A percentile compares a stretch with the other conserved stretches of the same genome.
Evolutionary conservation across 305 asterid species (phyloP).

Genomic region (Striga hermonthica): DNA sequence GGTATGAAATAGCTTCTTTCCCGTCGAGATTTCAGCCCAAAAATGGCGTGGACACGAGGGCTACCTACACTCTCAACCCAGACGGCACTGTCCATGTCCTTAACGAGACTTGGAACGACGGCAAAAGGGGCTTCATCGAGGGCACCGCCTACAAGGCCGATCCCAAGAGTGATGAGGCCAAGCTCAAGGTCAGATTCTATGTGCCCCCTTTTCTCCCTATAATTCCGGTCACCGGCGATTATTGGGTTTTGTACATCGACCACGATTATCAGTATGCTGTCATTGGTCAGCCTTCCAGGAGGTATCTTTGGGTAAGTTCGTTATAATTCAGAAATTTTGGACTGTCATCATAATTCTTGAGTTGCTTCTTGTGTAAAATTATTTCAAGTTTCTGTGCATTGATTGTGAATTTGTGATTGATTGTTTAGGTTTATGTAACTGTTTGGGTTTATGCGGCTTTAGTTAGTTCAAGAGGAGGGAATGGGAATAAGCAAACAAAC

Average conservation of each 20-base stretch:
- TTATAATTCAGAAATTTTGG: not conserved
- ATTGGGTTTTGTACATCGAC: slow-evolving; percentile 58
- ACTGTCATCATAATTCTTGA: too few species aligned
- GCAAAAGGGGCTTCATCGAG: slow-evolving; percentile 54
- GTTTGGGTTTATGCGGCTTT: too few species aligned
- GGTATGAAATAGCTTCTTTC: slow-evolving; percentile 67
- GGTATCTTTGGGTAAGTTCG: slow-evolving; percentile 52
- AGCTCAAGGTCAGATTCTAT: slow-evolving; percentile 58
- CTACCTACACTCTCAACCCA: slow-evolving; percentile 49
- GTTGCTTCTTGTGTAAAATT: too few species aligned
- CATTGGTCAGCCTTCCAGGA: slow-evolving; percentile 52
- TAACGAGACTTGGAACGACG: slow-evolving; percentile 57
- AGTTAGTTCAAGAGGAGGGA: too few species aligned
- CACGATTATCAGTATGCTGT: slow-evolving; percentile 47
- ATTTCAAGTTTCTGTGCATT: too few species aligned
- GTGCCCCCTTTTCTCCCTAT: slow-evolving; percentile 63
- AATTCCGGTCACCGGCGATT: slow-evolving; percentile 54
- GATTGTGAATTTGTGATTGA: too few species aligned
- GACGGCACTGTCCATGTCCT: slow-evolving; percentile 54
- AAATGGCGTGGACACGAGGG: slow-evolving; percentile 49
- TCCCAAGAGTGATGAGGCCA: slow-evolving; percentile 58
- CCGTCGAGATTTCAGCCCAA: slow-evolving; percentile 53
- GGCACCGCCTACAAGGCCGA: slow-evolving; percentile 52
- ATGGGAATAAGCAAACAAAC: too few species aligned
- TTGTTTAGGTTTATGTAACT: too few species aligned